Base-by-base conservation (phyloP, 805 yeast species). In the Debaryomyces castellii region DNA sequence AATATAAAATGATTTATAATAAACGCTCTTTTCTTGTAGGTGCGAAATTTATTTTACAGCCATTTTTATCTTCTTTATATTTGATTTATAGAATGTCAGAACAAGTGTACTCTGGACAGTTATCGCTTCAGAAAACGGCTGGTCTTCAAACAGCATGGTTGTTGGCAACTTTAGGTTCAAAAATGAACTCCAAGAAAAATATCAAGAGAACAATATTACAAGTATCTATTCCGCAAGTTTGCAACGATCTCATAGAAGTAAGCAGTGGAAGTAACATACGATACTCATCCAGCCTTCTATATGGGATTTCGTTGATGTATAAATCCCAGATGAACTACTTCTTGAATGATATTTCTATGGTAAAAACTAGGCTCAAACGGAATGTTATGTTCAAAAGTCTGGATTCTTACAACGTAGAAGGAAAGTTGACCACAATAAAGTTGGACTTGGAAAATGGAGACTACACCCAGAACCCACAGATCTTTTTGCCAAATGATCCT, bases 301-400 rank as follows among this genome's bases (percentile, higher is more conserved):
- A 74, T 51, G 85, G 85, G 0, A 62, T 77, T 1, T 63, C 79
- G 1, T 50, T 81, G 38, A 64, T 74, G 22, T 78, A 76, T 55
- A 76, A 69, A 46, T 74, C 76, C 22, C 78, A 82, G 55, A 70
- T 77, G 0, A 73, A 71, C 3, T 73, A 72, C 51, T 70, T 76
- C 50, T 69, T 67, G n/a, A 54, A 53, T 17, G 76, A 72, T 43
- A 42, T 65, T 2, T 48, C 51, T 1, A 21, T 47, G 9, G 40
- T 53, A 3, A 47, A 40, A 24, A 48, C 51, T 20, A 46, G 57
- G 28, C 41, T 55, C 14, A 41, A 38, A 32, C 45, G 37, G 30
- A 47, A 47, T 8, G 18, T 46, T 25, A 40, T 46, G 18, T 32
- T 49, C 30, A 43, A 24, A 18, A 18, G 18, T 17, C 11, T 18